Evolutionary conservation across 306 rosid species (phyloP).

Genomic region (Rubus idaeus): DNA sequence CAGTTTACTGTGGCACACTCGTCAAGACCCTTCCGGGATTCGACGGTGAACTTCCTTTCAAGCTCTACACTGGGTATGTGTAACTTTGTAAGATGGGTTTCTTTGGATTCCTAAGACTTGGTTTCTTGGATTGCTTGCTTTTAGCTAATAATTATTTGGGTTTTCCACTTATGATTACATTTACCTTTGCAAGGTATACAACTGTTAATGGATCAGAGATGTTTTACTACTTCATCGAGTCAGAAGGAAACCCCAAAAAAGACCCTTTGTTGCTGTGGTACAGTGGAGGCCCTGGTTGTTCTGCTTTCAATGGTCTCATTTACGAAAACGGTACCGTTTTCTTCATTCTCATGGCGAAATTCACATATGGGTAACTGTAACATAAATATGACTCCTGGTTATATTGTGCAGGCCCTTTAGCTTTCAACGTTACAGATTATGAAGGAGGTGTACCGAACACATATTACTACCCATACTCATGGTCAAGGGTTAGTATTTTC

Average conservation of each 20-base stretch:
- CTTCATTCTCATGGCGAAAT: neutral
- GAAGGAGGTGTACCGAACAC: conserved; percentile 13
- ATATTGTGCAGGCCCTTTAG: conserved; percentile 20
- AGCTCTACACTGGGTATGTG: conserved; percentile 25
- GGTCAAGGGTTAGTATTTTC: conserved; percentile 22
- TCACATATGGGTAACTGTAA: neutral
- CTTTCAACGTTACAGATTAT: conserved; percentile 9
- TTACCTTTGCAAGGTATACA: conserved; percentile 4
- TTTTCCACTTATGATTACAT: neutral
- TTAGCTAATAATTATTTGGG: neutral
- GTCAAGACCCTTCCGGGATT: conserved; percentile 23
- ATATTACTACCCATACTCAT: conserved; percentile 21
- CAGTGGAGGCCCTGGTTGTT: conserved; percentile 30
- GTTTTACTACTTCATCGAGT: conserved; percentile 27
- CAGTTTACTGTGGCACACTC: conserved; percentile 4
- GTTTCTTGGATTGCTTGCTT: neutral
- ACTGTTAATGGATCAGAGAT: conserved; percentile 5
- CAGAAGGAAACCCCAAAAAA: conserved; percentile 7
- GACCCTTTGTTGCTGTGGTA: conserved; percentile 21
- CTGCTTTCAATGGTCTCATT: conserved; percentile 19
- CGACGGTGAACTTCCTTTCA: conserved; percentile 28
- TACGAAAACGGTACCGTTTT: conserved; percentile 12
- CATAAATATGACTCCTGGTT: neutral
- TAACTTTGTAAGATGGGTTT: neutral
- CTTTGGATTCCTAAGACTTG: no score